phyloP scores from a whole-genome alignment of 306 rosid species.

The Cajanus cajan region DNA sequence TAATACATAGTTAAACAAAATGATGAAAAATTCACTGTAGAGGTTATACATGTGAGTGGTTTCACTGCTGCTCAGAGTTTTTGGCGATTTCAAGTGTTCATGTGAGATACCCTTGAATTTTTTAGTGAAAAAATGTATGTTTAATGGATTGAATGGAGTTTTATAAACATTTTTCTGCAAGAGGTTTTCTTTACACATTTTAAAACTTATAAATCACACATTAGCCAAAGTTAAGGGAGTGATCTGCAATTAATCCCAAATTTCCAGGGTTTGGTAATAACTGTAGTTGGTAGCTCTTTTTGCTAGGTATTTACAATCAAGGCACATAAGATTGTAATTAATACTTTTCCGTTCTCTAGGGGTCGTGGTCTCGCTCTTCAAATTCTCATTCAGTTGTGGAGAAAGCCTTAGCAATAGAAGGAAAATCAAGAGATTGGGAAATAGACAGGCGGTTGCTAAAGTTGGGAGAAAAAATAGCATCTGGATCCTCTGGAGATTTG shows the following conservation, averaged over 20 bases:
- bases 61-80: background rate
- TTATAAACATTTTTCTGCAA: background rate
- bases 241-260: background rate
- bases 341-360: constrained; percentile 49
- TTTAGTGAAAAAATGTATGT: background rate
- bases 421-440: constrained; percentile 82
- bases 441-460: constrained; percentile 85
- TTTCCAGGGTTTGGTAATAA: background rate
- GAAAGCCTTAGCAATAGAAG: constrained; percentile 52
- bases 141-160: background rate
- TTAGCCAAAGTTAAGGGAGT: background rate
- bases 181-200: background rate
- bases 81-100: background rate
- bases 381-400: constrained; percentile 60
- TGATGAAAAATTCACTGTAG: background rate
- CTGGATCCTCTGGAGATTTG: constrained; percentile 99
- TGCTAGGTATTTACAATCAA: background rate
- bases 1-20: background rate
- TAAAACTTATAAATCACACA: background rate
- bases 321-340: background rate
- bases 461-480: constrained; percentile 88
- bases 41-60: background rate
- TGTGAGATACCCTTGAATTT: background rate
- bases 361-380: constrained; percentile 90
- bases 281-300: background rate